Percentiles rank a stretch among this genome's conserved stretches.
phyloP scores from a whole-genome alignment of 306 rosid species.

The Lupinus albus region DNA sequence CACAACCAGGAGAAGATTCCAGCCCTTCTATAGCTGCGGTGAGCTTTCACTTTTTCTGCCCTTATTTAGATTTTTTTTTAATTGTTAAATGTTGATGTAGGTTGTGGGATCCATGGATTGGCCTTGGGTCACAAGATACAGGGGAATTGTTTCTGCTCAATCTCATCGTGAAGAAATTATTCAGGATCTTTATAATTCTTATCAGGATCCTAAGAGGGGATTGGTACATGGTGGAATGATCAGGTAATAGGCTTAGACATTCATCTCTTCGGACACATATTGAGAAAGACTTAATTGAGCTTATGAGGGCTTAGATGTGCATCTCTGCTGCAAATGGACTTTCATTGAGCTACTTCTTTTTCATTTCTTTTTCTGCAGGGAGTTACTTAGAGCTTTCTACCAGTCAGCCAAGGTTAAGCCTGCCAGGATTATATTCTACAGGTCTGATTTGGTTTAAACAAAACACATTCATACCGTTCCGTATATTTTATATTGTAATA shows the following conservation, averaged over 20 bases:
- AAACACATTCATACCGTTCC: not conserved
- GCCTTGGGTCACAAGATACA: conserved; percentile 69
- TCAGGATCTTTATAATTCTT: conserved; percentile 54
- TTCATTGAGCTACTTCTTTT: not conserved
- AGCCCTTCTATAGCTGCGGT: conserved; percentile 90
- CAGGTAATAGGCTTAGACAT: conserved; percentile 45
- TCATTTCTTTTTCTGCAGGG: conserved; percentile 49
- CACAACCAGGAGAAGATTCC: conserved; percentile 69
- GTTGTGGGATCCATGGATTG: conserved; percentile 97
- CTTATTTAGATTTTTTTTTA: not conserved
- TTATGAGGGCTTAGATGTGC: no score
- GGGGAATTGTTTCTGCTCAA: conserved; percentile 75
- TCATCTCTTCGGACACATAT: not conserved
- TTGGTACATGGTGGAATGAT: conserved; percentile 61
- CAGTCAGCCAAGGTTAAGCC: conserved; percentile 49
- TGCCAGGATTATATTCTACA: conserved; percentile 69
- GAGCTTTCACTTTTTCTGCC: conserved; percentile 8
- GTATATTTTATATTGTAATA: not conserved
- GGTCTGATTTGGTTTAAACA: conserved; percentile 46
- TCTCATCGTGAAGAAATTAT: conserved; percentile 66
- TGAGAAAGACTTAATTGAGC: not conserved
- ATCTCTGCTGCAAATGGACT: not conserved
- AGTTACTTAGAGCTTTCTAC: conserved; percentile 52
- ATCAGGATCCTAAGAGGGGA: conserved; percentile 49
- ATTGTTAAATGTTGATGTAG: conserved; percentile 39